Conservation (phyloP, 2,329 filamentous ascomycete genomes). For the Aspergillus sp. region DNA sequence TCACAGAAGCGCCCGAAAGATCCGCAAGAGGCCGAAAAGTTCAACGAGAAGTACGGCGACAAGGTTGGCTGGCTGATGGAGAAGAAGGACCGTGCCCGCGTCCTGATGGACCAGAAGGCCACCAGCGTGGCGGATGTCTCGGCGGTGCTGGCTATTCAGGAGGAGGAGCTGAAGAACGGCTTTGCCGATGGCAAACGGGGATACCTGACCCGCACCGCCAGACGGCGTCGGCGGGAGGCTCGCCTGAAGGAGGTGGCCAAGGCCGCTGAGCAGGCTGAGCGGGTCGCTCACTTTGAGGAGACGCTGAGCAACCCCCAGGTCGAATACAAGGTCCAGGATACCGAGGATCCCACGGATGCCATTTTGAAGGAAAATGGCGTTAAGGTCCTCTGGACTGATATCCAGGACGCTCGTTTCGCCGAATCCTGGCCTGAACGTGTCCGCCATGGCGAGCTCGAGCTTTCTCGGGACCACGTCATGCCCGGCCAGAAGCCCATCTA, state of each 20-base stretch:
- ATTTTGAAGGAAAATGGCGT: conserved; percentile 30
- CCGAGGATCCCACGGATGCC: conserved; percentile 22
- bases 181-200: conserved; percentile 30
- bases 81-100: conserved; percentile 50
- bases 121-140: conserved; percentile 61
- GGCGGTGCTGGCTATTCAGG: conserved; percentile 52
- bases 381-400: conserved; percentile 46
- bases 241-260: conserved; percentile 23
- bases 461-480: conserved; percentile 35
- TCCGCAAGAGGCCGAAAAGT: conserved; percentile 37
- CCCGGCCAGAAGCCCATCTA: conserved; percentile 24
- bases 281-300: conserved; percentile 19
- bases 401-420: conserved; percentile 43
- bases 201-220: conserved; percentile 29
- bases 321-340: conserved; percentile 29
- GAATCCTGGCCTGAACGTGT: conserved; percentile 43
- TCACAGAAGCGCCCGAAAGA: conserved; percentile 38
- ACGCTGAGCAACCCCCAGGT: conserved; percentile 15
- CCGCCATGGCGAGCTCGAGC: conserved; percentile 41
- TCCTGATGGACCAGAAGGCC: conserved; percentile 64
- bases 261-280: conserved; percentile 20
- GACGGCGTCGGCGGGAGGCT: conserved; percentile 29
- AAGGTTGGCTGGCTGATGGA: conserved; percentile 44
- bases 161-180: conserved; percentile 32
- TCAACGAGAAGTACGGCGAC: conserved; percentile 38